Conservation (phyloP, 345 rosid species). For the Punica granatum region DNA sequence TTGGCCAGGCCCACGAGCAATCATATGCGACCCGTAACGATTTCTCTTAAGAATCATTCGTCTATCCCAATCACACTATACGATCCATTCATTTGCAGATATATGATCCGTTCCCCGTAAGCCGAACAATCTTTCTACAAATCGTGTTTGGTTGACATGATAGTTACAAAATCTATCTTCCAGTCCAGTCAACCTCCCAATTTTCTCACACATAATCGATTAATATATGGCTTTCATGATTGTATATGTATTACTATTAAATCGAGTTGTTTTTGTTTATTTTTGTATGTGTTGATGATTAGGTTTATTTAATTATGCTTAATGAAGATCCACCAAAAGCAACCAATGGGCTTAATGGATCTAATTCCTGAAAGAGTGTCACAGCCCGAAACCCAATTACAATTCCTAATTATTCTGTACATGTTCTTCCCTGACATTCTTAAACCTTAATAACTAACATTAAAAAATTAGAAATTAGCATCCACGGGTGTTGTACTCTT, state of each 20-base stretch:
- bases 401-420: neutral
- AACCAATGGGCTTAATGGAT: conserved; percentile 2
- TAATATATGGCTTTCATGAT: neutral
- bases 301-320: neutral
- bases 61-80: too few species aligned
- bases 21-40: neutral
- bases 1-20: neutral
- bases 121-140: neutral
- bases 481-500: too few species aligned
- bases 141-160: neutral
- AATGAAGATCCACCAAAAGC: conserved; percentile 2
- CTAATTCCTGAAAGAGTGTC: neutral
- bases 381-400: neutral
- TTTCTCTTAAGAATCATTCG: neutral
- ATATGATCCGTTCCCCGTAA: neutral
- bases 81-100: neutral
- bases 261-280: neutral
- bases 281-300: neutral
- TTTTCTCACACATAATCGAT: too few species aligned
- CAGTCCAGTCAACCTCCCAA: neutral
- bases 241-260: neutral
- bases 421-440: conserved; percentile 4
- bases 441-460: neutral
- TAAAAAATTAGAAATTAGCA: neutral
- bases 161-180: neutral